These are phyloP conservation scores for Forsythia suspensa DNA, from an alignment of 257 asterid genomes.

Conservation along the genomic window DNA sequence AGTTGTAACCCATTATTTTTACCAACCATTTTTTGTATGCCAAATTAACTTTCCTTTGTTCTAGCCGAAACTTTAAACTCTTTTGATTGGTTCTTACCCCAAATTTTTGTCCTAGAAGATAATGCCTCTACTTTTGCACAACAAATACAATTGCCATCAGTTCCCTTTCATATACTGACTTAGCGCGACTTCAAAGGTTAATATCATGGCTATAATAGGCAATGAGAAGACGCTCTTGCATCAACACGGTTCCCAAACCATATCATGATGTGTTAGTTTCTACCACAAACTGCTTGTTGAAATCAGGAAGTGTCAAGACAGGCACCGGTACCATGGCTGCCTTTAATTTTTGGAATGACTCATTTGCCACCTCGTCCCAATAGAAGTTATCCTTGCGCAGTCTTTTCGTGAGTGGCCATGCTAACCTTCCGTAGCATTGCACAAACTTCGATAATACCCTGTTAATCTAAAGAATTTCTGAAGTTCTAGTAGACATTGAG, in stretches of 20 bases:
- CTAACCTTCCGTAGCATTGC: too few species aligned
- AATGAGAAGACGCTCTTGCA: not conserved
- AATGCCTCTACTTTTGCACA: not conserved
- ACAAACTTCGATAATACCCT: too few species aligned
- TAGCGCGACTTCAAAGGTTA: not conserved
- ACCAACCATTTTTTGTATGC: not conserved
- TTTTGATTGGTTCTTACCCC: not conserved
- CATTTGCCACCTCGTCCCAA: too few species aligned
- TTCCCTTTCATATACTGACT: not conserved
- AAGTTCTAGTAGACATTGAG: too few species aligned
- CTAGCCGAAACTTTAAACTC: not conserved
- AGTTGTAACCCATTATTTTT: too few species aligned
- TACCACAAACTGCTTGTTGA: too few species aligned
- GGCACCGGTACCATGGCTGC: too few species aligned
- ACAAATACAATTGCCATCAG: not conserved
- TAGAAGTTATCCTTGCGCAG: too few species aligned
- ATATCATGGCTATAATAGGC: not conserved
- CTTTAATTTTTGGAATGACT: too few species aligned
- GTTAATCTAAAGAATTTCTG: too few species aligned
- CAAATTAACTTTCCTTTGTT: not conserved
- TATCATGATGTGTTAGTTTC: not conserved
- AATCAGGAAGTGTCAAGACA: too few species aligned
- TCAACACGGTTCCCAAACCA: not conserved
- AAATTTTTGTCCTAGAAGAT: not conserved
- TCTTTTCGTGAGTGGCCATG: too few species aligned